Evolutionary conservation across 176 grass and related monocot species (phyloP).

Genomic region (Otatea glauca): DNA sequence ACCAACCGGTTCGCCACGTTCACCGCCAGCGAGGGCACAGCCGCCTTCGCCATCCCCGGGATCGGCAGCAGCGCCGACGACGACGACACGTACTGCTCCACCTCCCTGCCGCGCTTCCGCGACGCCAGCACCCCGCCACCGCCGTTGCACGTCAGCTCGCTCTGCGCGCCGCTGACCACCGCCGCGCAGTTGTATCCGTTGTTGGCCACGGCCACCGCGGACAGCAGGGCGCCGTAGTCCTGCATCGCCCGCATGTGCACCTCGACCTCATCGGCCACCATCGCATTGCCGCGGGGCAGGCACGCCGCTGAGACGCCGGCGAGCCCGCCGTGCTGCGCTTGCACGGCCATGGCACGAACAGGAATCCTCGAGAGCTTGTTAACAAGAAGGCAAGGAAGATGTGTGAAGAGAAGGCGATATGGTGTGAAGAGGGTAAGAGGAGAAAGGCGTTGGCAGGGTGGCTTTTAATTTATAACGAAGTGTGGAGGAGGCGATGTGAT

Average conservation of each 20-base stretch:
- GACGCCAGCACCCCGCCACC: background rate
- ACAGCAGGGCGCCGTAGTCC: conserved; percentile 2
- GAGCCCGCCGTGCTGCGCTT: conserved; percentile 49
- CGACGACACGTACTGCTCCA: background rate
- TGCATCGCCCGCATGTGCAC: conserved; percentile 2
- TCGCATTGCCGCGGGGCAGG: background rate
- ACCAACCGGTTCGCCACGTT: background rate
- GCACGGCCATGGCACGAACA: conserved; percentile 45
- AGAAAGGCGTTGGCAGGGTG: background rate
- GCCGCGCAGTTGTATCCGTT: background rate
- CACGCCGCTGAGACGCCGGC: conserved; percentile 1
- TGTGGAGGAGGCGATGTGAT: background rate
- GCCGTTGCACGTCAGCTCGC: conserved; percentile 64
- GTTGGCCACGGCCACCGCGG: background rate
- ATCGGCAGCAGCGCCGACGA: conserved; percentile 30
- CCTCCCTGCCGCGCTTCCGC: conserved; percentile 53
- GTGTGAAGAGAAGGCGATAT: background rate
- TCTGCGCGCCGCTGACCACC: conserved; percentile 45
- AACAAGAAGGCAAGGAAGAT: background rate
- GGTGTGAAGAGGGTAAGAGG: background rate
- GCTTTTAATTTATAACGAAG: background rate
- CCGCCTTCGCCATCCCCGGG: conserved; percentile 6
- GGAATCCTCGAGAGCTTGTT: too few species aligned
- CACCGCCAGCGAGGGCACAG: background rate
- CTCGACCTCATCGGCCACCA: background rate